Percentiles rank a stretch among this genome's conserved stretches.
Conservation (phyloP, 371 early-diverging fungal genomes). For the Rhizopus delemar region DNA sequence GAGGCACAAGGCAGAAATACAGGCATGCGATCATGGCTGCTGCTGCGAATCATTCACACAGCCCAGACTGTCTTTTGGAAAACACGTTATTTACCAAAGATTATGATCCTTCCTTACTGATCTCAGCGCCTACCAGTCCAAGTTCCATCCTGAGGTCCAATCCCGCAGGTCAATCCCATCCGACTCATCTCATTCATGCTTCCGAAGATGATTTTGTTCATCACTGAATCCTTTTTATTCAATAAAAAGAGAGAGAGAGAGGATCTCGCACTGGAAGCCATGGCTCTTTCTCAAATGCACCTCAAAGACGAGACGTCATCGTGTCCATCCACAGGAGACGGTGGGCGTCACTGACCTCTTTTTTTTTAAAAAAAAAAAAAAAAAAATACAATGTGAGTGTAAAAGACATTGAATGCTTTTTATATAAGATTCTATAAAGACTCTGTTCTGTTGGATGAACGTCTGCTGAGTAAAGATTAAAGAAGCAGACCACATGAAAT, state of each 20-base stretch:
- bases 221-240: background rate
- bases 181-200: background rate
- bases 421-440: too few relatives aligned
- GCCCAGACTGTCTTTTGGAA: background rate
- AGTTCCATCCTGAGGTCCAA: constrained; percentile 1
- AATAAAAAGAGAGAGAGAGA: too few relatives aligned
- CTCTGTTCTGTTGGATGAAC: too few relatives aligned
- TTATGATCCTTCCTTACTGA: background rate
- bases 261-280: too few relatives aligned
- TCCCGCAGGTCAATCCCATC: background rate
- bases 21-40: constrained; percentile 14
- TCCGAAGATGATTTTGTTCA: constrained; percentile 1
- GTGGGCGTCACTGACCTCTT: too few relatives aligned
- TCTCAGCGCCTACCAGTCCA: constrained; percentile 7
- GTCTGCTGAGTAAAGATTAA: too few relatives aligned
- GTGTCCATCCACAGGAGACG: too few relatives aligned
- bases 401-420: too few relatives aligned
- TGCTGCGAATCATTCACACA: constrained; percentile 5
- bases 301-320: too few relatives aligned
- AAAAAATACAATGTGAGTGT: too few relatives aligned
- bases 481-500: background rate
- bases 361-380: too few relatives aligned
- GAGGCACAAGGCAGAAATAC: constrained; percentile 53
- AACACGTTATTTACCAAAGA: background rate
- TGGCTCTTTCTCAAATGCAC: too few relatives aligned